These are phyloP conservation scores for Boletus calvinii DNA, from an alignment of 1,284 basidiomycete genomes.

Conservation along the genomic window DNA sequence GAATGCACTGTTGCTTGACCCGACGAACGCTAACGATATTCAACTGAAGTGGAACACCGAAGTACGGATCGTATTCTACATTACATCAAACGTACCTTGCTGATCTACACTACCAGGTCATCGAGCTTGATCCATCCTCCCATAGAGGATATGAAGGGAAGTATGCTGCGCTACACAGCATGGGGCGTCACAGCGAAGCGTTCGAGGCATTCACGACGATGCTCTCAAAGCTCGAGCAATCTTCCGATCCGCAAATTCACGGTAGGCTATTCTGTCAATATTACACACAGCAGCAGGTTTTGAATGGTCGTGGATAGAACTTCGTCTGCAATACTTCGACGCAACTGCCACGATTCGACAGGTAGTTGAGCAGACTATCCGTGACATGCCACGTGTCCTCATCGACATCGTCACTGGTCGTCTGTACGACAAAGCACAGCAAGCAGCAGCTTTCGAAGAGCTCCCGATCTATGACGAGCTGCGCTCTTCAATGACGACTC, in stretches of 20 bases:
- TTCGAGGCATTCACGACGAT: not conserved
- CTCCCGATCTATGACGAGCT: not conserved
- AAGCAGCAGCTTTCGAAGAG: not conserved
- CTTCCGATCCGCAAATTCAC: not conserved
- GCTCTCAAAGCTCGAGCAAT: not conserved
- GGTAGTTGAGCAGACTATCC: not conserved
- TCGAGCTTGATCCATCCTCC: not conserved
- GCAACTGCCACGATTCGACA: not conserved
- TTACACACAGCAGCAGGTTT: no score
- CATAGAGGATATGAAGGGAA: not conserved
- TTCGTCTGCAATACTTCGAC: not conserved
- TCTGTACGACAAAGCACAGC: not conserved
- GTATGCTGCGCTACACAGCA: not conserved
- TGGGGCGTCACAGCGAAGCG: not conserved
- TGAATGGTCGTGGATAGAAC: not conserved
- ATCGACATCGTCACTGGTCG: not conserved
- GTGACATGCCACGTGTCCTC: not conserved
- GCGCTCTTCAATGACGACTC: constrained; percentile 11
- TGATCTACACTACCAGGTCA: not conserved
- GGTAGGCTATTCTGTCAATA: not conserved
- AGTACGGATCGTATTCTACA: not conserved
- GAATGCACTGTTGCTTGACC: not conserved
- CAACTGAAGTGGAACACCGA: not conserved
- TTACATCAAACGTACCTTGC: not conserved
- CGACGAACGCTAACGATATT: not conserved